Evolutionary conservation across 1,284 basidiomycete species (phyloP).

Genomic region (Sporisorium reilianum): DNA sequence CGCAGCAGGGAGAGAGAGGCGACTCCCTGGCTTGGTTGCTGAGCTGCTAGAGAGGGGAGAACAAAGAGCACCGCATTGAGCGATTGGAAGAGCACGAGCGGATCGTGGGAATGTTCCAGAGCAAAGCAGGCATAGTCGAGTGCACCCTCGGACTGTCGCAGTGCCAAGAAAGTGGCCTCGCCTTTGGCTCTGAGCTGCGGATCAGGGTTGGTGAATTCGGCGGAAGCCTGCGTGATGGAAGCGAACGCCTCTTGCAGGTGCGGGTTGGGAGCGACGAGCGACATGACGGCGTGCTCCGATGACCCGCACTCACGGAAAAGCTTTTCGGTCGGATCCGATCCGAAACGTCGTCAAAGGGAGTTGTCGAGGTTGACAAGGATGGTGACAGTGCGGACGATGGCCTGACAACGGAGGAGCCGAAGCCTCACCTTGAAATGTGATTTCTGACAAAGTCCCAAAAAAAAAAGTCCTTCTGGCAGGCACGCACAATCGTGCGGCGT

Average conservation of each 20-base stretch:
- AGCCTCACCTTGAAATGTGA: background rate
- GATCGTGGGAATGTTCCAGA: constrained; percentile 49
- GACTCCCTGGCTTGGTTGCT: constrained; percentile 31
- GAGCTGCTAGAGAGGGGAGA: constrained; percentile 40
- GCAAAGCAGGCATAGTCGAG: constrained; percentile 58
- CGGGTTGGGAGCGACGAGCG: constrained; percentile 42
- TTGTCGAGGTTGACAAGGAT: background rate
- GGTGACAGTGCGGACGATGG: too few species aligned
- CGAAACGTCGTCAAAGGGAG: background rate
- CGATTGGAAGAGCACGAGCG: constrained; percentile 58
- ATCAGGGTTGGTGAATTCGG: constrained; percentile 56
- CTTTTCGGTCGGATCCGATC: background rate
- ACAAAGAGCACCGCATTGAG: constrained; percentile 48
- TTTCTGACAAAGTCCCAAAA: background rate
- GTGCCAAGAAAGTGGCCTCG: constrained; percentile 55
- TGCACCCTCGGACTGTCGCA: constrained; percentile 53
- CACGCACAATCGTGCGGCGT: too few species aligned
- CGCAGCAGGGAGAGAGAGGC: constrained; percentile 38
- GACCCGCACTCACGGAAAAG: constrained; percentile 9
- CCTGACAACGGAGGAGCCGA: background rate
- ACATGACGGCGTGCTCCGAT: constrained; percentile 27
- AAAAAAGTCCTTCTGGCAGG: constrained; percentile 2
- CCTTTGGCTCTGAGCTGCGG: constrained; percentile 49
- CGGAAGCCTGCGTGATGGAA: constrained; percentile 52
- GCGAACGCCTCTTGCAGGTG: constrained; percentile 54